Base-by-base conservation (phyloP, 1,284 basidiomycete species). In the Ustilago trichophora region DNA sequence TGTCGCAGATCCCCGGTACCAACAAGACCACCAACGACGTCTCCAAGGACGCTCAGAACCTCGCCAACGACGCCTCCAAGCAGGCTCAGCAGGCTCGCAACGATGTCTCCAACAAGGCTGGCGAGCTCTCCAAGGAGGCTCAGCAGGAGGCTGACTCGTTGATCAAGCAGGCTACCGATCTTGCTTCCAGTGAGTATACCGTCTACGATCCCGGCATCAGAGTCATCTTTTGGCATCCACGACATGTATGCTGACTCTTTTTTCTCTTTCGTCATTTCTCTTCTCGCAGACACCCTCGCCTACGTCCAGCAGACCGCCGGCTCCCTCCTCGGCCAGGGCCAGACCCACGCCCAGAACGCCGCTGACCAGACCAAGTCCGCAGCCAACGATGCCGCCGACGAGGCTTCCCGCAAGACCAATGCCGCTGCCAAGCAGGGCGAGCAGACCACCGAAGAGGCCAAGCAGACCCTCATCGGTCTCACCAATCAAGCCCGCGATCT, bases 231-330 rank as follows among this genome's bases (percentile, higher is more conserved):
- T 26, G 15, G 16, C 13, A 16, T n/a, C 9, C 6, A 25, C 13
- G 27, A 29, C 27, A 13, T 22, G 12, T 16, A 34, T 42, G 38
- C 40, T 50, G 41, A 50, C 40, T 33, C 9, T 22, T 12, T 19
- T 19, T 16, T 34, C 21, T n/a, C 24, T 10, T 35, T 41, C 25
- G 18, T 29, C 12, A 19, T 31, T 27, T 21, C 7, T 4, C 26
- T 36, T 38, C 6, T 36, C 22, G 8, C 32, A 69, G 66, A 69
- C 59, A 72, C 69, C 19, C 6, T 69, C 35, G 55, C 48, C 13
- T 72, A 72, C 53, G 62, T 72, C 16, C 70, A 72, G 58, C 60
- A 72, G 55, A 63, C 60, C 12, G 70, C 70, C 16, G 65, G 66
- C 24, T 42, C 34, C 16, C 33, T 72, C 18, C 66, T 72, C 22